Percentiles rank a stretch among this genome's conserved stretches.
Evolutionary conservation across 1,284 basidiomycete species (phyloP).

Genomic region (Athelia sp.): DNA sequence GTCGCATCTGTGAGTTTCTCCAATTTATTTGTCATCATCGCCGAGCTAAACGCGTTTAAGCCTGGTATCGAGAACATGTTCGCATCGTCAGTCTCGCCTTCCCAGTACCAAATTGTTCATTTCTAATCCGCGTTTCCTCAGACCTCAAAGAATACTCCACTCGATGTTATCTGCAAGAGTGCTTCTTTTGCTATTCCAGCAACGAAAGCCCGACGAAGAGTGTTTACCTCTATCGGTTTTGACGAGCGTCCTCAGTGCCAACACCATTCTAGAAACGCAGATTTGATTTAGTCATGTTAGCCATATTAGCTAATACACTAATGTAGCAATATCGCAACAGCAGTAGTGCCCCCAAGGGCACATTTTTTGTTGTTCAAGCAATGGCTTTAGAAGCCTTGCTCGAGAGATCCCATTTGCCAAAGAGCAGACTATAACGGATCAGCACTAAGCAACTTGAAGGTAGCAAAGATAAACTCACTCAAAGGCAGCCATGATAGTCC

Average conservation of each 20-base stretch:
- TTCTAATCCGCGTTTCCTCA: conserved; percentile 10
- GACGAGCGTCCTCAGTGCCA: too few species aligned
- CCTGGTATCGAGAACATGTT: conserved; percentile 31
- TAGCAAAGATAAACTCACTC: conserved; percentile 50
- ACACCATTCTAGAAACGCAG: too few species aligned
- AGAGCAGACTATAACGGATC: conserved; percentile 31
- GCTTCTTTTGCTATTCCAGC: conserved; percentile 31
- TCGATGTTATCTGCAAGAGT: conserved; percentile 37
- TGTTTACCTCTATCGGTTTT: too few species aligned
- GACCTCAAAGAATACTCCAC: conserved; percentile 38
- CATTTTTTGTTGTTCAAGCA: background rate
- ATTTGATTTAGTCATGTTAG: too few species aligned
- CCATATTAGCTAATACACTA: too few species aligned
- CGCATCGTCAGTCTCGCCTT: conserved; percentile 26
- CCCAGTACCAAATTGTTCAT: background rate
- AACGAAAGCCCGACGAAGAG: background rate
- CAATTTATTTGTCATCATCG: conserved; percentile 7
- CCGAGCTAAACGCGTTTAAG: conserved; percentile 16
- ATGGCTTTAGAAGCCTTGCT: background rate
- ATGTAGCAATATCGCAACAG: too few species aligned
- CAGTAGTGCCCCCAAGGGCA: too few species aligned
- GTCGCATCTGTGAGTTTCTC: conserved; percentile 27
- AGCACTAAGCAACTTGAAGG: conserved; percentile 5
- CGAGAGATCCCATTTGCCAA: conserved; percentile 43
- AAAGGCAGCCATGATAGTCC: conserved; percentile 89